A percentile compares a stretch with the other conserved stretches of the same genome.
phyloP scores from a whole-genome alignment of 2,329 filamentous ascomycete genomes.

The Phyllosticta citribraziliensis region DNA sequence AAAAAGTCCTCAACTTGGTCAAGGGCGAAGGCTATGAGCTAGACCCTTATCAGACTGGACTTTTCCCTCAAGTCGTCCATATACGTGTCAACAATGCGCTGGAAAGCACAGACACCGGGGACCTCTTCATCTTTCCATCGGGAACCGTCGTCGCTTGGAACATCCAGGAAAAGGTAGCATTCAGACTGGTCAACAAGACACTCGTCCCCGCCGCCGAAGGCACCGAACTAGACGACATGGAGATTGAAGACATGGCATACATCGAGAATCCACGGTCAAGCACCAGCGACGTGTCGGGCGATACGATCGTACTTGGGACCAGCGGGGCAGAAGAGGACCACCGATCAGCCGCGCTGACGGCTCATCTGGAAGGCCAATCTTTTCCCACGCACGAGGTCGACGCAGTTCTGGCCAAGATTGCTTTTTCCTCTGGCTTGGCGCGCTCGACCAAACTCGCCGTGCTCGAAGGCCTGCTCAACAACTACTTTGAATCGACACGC shows the following conservation, averaged over 20 bases:
- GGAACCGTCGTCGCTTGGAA: constrained; percentile 92
- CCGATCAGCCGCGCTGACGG: background rate
- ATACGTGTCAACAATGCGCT: constrained; percentile 39
- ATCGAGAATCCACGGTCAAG: constrained; percentile 63
- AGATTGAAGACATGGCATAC: constrained; percentile 87
- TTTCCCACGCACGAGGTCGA: constrained; percentile 33
- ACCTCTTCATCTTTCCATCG: constrained; percentile 92
- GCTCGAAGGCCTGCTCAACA: constrained; percentile 69
- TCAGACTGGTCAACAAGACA: constrained; percentile 57
- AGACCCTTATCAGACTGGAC: constrained; percentile 52
- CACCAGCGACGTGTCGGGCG: constrained; percentile 69
- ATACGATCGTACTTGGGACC: constrained; percentile 82
- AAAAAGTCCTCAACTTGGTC: constrained; percentile 47
- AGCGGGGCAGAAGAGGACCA: constrained; percentile 34
- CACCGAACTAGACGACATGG: constrained; percentile 60
- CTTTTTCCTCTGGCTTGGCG: constrained; percentile 89
- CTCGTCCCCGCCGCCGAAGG: constrained; percentile 68
- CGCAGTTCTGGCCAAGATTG: constrained; percentile 80
- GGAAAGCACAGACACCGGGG: constrained; percentile 52
- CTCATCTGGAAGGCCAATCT: constrained; percentile 13
- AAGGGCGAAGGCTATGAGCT: constrained; percentile 49
- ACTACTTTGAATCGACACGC: constrained; percentile 80
- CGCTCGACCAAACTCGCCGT: constrained; percentile 90
- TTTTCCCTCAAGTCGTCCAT: constrained; percentile 58
- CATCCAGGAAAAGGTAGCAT: constrained; percentile 64